These are phyloP conservation scores for Chrysoporthe austroafricana DNA, from an alignment of 2,329 filamentous ascomycete species.

Conservation along the genomic window DNA sequence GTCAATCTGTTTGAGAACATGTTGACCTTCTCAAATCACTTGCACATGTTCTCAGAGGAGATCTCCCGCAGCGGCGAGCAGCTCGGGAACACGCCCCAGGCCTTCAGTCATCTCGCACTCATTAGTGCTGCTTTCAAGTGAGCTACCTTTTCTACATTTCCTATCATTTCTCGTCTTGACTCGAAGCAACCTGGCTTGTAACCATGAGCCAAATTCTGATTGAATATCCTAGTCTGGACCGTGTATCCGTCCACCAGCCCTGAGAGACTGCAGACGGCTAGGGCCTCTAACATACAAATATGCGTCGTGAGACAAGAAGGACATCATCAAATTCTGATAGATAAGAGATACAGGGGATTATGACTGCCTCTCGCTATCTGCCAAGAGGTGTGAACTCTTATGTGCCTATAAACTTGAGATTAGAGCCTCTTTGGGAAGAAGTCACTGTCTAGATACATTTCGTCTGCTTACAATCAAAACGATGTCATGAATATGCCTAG, in stretches of 20 bases:
- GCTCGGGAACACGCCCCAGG: constrained; percentile 78
- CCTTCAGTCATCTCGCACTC: constrained; percentile 76
- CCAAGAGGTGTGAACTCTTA: neutral
- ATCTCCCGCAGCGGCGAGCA: constrained; percentile 76
- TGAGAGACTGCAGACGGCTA: neutral
- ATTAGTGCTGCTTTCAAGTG: constrained; percentile 76
- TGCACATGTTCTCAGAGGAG: constrained; percentile 80
- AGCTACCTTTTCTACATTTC: neutral
- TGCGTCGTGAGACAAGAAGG: neutral
- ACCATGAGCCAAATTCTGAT: neutral
- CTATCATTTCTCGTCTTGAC: neutral
- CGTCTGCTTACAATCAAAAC: neutral
- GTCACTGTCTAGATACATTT: neutral
- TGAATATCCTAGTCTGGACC: neutral
- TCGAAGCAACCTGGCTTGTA: neutral
- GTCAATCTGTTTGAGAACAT: constrained; percentile 79
- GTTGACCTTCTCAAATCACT: constrained; percentile 71
- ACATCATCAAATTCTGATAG: neutral
- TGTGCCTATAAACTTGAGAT: neutral
- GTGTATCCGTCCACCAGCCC: neutral
- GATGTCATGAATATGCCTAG: neutral
- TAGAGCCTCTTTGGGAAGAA: neutral
- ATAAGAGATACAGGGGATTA: neutral
- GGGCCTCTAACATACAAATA: neutral
- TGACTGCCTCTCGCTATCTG: no score